A percentile compares a stretch with the other conserved stretches of the same genome.
Evolutionary conservation across 164 flowering plant species (phyloP).

Genomic region (Sextonia rubra): DNA sequence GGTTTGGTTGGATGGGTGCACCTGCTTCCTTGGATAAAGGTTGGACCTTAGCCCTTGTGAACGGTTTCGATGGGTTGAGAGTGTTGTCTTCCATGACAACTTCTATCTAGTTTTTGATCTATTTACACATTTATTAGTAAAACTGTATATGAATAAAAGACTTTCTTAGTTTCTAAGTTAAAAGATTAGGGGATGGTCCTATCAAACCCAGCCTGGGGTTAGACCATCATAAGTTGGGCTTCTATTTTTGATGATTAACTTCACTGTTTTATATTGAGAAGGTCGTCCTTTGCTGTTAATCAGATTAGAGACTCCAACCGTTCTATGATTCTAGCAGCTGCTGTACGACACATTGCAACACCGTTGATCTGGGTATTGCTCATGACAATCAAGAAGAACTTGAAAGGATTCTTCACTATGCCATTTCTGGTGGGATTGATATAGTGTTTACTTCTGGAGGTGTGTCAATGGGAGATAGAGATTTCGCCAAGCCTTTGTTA

Average conservation of each 20-base stretch:
- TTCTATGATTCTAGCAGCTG: slow-evolving; percentile 82
- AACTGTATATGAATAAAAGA: no score
- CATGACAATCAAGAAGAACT: slow-evolving; percentile 69
- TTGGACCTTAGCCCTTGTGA: no score
- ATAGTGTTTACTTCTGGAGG: slow-evolving; percentile 92
- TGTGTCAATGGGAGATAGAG: slow-evolving; percentile 98
- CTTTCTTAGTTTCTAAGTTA: no score
- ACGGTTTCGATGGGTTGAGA: no score
- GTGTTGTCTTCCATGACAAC: no score
- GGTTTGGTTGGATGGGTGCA: no score
- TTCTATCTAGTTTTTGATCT: no score
- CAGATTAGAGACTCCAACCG: slow-evolving; percentile 99
- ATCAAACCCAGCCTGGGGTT: no score
- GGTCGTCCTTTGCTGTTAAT: slow-evolving; percentile 1
- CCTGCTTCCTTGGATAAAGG: no score
- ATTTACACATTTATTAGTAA: no score
- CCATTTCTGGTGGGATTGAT: slow-evolving; percentile 57
- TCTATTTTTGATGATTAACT: background rate
- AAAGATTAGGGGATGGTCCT: no score
- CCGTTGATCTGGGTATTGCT: slow-evolving; percentile 88
- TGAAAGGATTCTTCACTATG: slow-evolving; percentile 49
- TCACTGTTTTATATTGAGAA: background rate
- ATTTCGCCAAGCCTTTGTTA: slow-evolving; percentile 80
- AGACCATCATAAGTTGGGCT: no score
- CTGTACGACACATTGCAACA: slow-evolving; percentile 67